Evolutionary conservation across 306 rosid species (phyloP).

Genomic region (Mimosa bimucronata): DNA sequence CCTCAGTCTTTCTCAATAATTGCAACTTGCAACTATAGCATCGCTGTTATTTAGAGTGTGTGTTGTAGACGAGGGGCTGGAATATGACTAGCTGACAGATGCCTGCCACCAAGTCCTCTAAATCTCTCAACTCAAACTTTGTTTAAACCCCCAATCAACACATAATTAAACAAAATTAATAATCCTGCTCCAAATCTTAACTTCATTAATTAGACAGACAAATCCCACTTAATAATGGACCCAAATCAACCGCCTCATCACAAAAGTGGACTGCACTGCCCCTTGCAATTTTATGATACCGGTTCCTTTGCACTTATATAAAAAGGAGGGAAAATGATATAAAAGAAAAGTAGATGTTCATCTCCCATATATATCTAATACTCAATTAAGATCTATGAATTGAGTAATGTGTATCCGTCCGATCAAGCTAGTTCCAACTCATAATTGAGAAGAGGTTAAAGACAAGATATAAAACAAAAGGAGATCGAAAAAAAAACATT

Average conservation of each 20-base stretch:
- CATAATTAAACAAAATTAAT: constrained; percentile 1
- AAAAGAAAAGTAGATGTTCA: no score
- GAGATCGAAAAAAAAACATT: neutral
- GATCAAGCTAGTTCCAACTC: neutral
- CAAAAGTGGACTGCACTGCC: neutral
- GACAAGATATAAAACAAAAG: neutral
- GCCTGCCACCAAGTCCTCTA: constrained; percentile 28
- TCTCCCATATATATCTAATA: no score
- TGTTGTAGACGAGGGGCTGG: constrained; percentile 15
- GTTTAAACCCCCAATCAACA: constrained; percentile 20
- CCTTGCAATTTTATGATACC: neutral
- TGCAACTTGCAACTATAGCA: constrained; percentile 16
- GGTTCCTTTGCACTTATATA: neutral
- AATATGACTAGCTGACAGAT: constrained; percentile 32
- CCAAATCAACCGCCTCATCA: constrained; percentile 10
- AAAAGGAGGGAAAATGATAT: no score
- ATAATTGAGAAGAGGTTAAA: neutral
- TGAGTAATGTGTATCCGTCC: neutral
- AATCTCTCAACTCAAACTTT: neutral
- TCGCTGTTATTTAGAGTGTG: neutral
- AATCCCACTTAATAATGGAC: constrained; percentile 22
- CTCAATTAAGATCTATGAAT: neutral
- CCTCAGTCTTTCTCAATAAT: neutral
- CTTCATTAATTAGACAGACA: constrained; percentile 31
- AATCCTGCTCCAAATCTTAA: neutral